These are phyloP conservation scores for Atalantia buxifolia DNA, from an alignment of 345 rosid genomes.

Conservation along the genomic window DNA sequence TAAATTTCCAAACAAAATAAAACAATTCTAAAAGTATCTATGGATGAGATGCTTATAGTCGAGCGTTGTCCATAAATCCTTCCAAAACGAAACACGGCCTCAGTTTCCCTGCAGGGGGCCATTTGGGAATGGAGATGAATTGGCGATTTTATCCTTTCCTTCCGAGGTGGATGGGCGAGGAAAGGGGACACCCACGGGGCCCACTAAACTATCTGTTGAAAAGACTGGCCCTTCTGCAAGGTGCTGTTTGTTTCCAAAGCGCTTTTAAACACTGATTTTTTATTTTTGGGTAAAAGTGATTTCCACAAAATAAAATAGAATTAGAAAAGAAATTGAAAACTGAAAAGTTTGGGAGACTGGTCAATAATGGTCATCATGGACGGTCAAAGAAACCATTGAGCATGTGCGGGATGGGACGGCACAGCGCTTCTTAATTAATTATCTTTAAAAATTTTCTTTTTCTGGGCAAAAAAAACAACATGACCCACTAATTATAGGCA, in stretches of 20 bases:
- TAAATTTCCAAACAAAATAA: too few relatives aligned
- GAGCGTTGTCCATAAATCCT: not conserved
- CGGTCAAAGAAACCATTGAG: not conserved
- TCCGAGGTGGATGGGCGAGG: too few relatives aligned
- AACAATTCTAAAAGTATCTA: too few relatives aligned
- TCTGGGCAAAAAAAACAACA: not conserved
- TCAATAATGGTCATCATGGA: not conserved
- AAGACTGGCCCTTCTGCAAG: constrained; percentile 1
- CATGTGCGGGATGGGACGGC: not conserved
- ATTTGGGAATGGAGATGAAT: not conserved
- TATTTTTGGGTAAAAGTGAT: too few relatives aligned
- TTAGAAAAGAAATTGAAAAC: not conserved
- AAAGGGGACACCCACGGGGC: too few relatives aligned
- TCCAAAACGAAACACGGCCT: not conserved
- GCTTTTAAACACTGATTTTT: not conserved
- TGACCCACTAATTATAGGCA: not conserved
- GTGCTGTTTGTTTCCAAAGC: not conserved
- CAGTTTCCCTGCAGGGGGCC: too few relatives aligned
- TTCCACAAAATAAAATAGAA: not conserved
- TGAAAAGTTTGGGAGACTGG: not conserved
- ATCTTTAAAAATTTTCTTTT: not conserved
- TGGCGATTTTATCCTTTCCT: not conserved
- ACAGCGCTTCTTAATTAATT: not conserved
- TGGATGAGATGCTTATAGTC: not conserved
- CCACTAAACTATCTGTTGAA: not conserved